A percentile compares a stretch with the other conserved stretches of the same genome.
phyloP scores from a whole-genome alignment of 495 filamentous ascomycete species.

The Aspergillus homomorphus region DNA sequence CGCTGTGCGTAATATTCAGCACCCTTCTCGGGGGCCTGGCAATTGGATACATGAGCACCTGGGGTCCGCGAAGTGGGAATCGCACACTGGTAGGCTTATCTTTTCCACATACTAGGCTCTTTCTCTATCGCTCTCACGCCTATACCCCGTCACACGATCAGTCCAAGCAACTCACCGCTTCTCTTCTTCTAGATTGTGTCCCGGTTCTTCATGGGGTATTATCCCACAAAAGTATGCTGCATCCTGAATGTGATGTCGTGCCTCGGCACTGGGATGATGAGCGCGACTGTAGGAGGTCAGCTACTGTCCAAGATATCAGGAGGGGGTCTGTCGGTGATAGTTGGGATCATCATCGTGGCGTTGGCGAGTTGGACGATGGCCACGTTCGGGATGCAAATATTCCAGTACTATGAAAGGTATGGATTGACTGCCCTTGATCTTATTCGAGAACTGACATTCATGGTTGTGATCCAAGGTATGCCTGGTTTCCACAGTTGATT shows the following conservation, averaged over 20 bases:
- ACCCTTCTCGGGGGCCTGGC: constrained; percentile 54
- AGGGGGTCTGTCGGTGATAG: constrained; percentile 56
- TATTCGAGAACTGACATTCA: constrained; percentile 1
- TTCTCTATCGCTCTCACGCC: not conserved
- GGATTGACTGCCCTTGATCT: not conserved
- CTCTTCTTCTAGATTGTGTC: constrained; percentile 53
- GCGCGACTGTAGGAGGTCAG: constrained; percentile 52
- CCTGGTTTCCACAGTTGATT: constrained; percentile 66
- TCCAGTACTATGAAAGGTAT: constrained; percentile 65
- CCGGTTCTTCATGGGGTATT: constrained; percentile 76
- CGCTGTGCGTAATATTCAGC: constrained; percentile 63
- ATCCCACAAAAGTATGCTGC: constrained; percentile 66
- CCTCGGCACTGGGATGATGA: constrained; percentile 66
- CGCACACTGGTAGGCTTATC: constrained; percentile 57
- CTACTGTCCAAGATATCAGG: constrained; percentile 57
- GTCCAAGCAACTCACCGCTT: constrained; percentile 9
- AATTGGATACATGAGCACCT: constrained; percentile 72
- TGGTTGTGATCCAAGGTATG: constrained; percentile 42
- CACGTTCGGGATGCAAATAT: constrained; percentile 70
- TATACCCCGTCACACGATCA: not conserved
- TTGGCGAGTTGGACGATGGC: constrained; percentile 61
- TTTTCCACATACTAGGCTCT: constrained; percentile 1
- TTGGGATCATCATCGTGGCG: constrained; percentile 67
- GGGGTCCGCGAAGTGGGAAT: constrained; percentile 68
- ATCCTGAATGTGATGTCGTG: constrained; percentile 67